Evolutionary conservation across 2,329 filamentous ascomycete species (phyloP).

Genomic region (Aquanectria penicillioides): DNA sequence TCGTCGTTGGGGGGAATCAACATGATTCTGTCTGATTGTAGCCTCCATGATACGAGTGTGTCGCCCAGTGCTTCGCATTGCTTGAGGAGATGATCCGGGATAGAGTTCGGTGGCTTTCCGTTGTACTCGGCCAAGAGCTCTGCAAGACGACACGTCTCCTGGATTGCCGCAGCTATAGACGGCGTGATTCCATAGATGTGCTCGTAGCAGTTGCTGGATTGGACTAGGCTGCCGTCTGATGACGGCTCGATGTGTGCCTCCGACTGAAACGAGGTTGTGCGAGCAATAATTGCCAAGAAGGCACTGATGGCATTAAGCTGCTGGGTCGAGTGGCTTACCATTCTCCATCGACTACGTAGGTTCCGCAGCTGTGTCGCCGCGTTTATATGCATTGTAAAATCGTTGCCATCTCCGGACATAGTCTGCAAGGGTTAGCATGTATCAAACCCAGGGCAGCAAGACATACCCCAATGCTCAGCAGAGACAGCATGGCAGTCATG

Average conservation of each 20-base stretch:
- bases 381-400: conserved; percentile 18
- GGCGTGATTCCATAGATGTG: conserved; percentile 19
- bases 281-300: conserved; percentile 22
- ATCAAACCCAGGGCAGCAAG: fast-evolving
- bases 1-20: conserved; percentile 3
- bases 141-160: conserved; percentile 15
- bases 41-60: conserved; percentile 12
- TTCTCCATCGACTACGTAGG: conserved; percentile 21
- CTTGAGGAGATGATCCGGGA: conserved; percentile 12
- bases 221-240: not conserved
- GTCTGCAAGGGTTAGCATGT: not conserved
- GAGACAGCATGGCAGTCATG: conserved; percentile 16
- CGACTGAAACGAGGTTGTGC: conserved; percentile 16
- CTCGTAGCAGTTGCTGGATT: conserved; percentile 11
- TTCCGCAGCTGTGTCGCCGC: conserved; percentile 14
- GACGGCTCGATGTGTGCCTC: not conserved
- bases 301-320: conserved; percentile 26
- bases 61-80: conserved; percentile 13
- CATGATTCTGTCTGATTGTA: conserved; percentile 4
- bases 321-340: conserved; percentile 15
- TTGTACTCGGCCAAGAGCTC: not conserved
- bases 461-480: conserved; percentile 18
- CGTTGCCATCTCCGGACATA: conserved; percentile 14
- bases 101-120: not conserved
- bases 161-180: conserved; percentile 10